phyloP scores from a whole-genome alignment of 352 stramenopile genomes.

The Pythium brachiatum region DNA sequence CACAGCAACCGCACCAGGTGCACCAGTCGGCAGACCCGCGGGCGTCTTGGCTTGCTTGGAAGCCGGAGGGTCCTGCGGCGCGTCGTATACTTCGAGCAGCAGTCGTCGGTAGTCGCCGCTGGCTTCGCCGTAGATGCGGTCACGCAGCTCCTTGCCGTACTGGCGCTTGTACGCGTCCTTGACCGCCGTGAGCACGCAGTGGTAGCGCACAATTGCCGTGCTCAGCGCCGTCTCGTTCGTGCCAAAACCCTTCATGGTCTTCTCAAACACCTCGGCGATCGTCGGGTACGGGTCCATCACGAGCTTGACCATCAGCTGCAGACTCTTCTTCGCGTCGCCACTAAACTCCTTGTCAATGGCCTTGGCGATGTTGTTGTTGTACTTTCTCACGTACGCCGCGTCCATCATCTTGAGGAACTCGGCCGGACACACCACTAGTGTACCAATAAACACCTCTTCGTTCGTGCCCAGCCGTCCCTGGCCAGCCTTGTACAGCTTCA shows the following conservation, averaged over 20 bases:
- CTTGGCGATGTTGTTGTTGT: conserved; percentile 77
- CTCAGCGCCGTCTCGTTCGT: conserved; percentile 63
- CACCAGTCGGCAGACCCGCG: conserved; percentile 2
- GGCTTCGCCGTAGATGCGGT: conserved; percentile 74
- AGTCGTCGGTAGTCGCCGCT: conserved; percentile 69
- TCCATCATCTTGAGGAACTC: conserved; percentile 70
- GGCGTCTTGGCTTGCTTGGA: conserved; percentile 12
- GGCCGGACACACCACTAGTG: conserved; percentile 50
- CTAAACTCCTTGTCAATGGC: conserved; percentile 83
- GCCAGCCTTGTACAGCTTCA: conserved; percentile 71
- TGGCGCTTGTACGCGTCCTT: conserved; percentile 63
- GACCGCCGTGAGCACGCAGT: conserved; percentile 61
- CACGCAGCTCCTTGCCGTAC: conserved; percentile 70
- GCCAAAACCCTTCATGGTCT: conserved; percentile 67
- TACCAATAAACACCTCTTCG: conserved; percentile 67
- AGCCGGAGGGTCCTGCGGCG: conserved; percentile 42
- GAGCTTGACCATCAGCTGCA: conserved; percentile 51
- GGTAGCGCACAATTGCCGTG: conserved; percentile 64
- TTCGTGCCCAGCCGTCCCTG: conserved; percentile 73
- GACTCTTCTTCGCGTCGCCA: conserved; percentile 66
- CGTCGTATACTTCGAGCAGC: conserved; percentile 60
- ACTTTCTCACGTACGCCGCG: conserved; percentile 69
- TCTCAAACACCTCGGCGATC: conserved; percentile 61
- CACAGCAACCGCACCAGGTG: conserved; percentile 15
- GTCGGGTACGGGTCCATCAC: conserved; percentile 59